These are phyloP conservation scores for Trichopus zeylanicus DNA, from an alignment of 116 monocot genomes.

Conservation along the genomic window DNA sequence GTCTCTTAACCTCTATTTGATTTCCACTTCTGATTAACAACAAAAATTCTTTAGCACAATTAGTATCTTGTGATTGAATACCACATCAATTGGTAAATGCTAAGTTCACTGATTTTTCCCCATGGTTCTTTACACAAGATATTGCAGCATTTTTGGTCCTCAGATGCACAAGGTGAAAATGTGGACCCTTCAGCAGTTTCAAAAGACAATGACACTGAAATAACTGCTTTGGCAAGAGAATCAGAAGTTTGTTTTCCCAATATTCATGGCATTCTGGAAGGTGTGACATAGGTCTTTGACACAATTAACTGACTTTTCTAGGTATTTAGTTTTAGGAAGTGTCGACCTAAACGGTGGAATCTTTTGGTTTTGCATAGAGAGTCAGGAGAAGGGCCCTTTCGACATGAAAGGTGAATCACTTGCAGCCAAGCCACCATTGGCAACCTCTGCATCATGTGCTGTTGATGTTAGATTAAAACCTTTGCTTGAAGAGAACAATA, in stretches of 20 bases:
- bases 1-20: too few relatives aligned
- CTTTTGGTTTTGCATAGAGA: constrained; percentile 13
- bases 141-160: constrained; percentile 26
- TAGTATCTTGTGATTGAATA: not conserved
- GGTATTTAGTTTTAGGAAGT: constrained; percentile 6
- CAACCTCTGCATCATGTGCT: constrained; percentile 7
- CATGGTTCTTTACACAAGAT: constrained; percentile 5
- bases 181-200: not conserved
- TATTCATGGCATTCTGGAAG: constrained; percentile 19
- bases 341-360: constrained; percentile 15
- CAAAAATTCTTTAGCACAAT: not conserved
- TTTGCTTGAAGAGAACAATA: constrained; percentile 8
- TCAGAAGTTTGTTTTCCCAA: constrained; percentile 25
- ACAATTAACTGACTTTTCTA: not conserved
- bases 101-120: too few relatives aligned
- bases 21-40: too few relatives aligned
- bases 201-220: constrained; percentile 7
- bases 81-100: not conserved
- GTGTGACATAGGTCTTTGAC: constrained; percentile 9
- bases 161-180: constrained; percentile 17
- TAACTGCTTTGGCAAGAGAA: constrained; percentile 1
- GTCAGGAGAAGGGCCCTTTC: constrained; percentile 6
- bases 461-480: not conserved
- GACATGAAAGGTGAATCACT: constrained; percentile 19
- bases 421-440: constrained; percentile 5